Conservation (phyloP, 2,329 filamentous ascomycete genomes). For the Aspergillus sojae region DNA sequence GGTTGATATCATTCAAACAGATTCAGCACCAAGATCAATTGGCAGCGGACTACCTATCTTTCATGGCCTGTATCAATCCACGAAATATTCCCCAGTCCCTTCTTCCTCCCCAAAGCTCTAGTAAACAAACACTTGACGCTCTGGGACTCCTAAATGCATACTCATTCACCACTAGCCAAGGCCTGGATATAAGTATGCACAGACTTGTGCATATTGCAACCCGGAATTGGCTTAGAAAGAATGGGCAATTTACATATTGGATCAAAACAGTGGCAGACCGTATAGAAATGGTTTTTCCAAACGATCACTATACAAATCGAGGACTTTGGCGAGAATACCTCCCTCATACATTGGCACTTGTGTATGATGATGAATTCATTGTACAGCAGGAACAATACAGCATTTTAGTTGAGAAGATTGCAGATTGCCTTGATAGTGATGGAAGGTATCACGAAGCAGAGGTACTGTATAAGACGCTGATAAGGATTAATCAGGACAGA, state of each 20-base stretch:
- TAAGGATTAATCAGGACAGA: too few species aligned
- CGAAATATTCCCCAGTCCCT: constrained; percentile 37
- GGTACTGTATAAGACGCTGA: too few species aligned
- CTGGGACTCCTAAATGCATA: constrained; percentile 22
- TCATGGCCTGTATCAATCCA: constrained; percentile 21
- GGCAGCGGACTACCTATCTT: constrained; percentile 35
- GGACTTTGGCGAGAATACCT: too few species aligned
- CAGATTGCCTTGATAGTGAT: too few species aligned
- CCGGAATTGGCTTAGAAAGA: constrained; percentile 25
- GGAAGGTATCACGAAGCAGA: too few species aligned
- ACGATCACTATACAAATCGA: too few species aligned
- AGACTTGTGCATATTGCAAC: constrained; percentile 33
- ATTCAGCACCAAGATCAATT: constrained; percentile 26
- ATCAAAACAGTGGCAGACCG: not conserved
- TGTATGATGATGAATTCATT: too few species aligned
- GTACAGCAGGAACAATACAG: too few species aligned
- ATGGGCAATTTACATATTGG: constrained; percentile 8
- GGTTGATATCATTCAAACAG: constrained; percentile 15
- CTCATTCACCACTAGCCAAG: not conserved
- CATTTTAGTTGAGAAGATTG: too few species aligned
- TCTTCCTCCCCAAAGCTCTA: constrained; percentile 26
- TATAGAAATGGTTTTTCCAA: not conserved
- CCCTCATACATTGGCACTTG: too few species aligned
- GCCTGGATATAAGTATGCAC: constrained; percentile 26
- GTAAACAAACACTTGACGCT: constrained; percentile 28